phyloP scores from a whole-genome alignment of 2,329 filamentous ascomycete species.

The Podosphaera fusca region DNA sequence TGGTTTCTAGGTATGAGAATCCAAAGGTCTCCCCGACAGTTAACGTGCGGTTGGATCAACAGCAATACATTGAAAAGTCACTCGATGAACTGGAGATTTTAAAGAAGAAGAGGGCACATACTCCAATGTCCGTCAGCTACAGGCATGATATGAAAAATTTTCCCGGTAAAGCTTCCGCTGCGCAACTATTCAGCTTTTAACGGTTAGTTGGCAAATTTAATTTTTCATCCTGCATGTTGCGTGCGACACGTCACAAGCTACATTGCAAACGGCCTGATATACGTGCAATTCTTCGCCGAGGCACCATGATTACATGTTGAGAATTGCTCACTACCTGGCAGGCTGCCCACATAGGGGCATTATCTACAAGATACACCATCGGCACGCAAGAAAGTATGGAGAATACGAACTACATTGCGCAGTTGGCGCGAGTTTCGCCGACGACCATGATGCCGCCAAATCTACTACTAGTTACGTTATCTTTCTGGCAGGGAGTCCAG shows the following conservation, averaged over 20 bases:
- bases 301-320: neutral
- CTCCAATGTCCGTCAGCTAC: neutral
- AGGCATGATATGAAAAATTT: neutral
- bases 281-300: neutral
- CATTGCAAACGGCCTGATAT: neutral
- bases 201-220: neutral
- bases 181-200: neutral
- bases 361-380: neutral
- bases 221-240: neutral
- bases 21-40: neutral
- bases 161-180: neutral
- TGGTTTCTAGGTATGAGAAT: neutral
- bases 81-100: neutral
- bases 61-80: neutral
- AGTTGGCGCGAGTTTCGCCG: neutral
- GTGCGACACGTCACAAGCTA: neutral
- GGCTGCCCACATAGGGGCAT: neutral
- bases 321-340: neutral
- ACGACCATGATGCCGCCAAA: neutral
- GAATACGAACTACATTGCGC: neutral
- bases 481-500: neutral
- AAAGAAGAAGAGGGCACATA: neutral
- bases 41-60: neutral
- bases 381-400: neutral
- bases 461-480: constrained; percentile 1